Base-by-base conservation (phyloP, 2,329 filamentous ascomycete species). In the Aureobasidium namibiae region DNA sequence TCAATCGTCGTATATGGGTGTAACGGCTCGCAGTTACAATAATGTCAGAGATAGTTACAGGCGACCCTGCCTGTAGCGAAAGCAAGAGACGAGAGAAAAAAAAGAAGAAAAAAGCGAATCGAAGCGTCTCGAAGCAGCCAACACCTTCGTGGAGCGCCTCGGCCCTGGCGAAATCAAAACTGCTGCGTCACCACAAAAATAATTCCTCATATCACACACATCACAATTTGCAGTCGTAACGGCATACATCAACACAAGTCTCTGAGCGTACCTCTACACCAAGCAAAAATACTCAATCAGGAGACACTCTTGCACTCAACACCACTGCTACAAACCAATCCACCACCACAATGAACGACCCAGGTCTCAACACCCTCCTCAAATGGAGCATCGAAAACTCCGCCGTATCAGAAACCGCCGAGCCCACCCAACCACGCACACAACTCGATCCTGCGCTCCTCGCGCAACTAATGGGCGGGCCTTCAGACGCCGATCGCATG, bases 401-500 rank as follows among this genome's bases (percentile, higher is more conserved):
- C 44, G 74, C 75, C 38, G 71, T 74, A 59, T 70, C 76, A 31
- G 33, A 44, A 9, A 33, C 6, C 24, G 42, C 54, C 10, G 4
- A 21, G 1, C 69, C 66, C 63, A 68, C 65, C 65, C 46, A 52
- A 52, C 57, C 57, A 38, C 57, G 57, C 45, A 59, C 57, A 34
- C 57, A 59, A 39, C 79, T 94, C 64, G 85, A 85, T 67, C 80
- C 88, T 16, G 85, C 90, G 60, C 80, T 87, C 60, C 80, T 96
- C 61, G 82, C 83, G 44, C 80, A 87, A 14, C 80, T 96, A 59
- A 81, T 95, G 69, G 91, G 91, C 73, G 90, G 88, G 0, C 89
- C 89, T 42, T 90, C 87, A 2, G 92, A 99, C 63, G 91, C 94
- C 23, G 90, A 97, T 62, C 82, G 95, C 56, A 97, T 99, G 94